A percentile compares a stretch with the other conserved stretches of the same genome.
These are phyloP conservation scores for Rehmannia glutinosa DNA, from an alignment of 257 asterid genomes.

Conservation along the genomic window DNA sequence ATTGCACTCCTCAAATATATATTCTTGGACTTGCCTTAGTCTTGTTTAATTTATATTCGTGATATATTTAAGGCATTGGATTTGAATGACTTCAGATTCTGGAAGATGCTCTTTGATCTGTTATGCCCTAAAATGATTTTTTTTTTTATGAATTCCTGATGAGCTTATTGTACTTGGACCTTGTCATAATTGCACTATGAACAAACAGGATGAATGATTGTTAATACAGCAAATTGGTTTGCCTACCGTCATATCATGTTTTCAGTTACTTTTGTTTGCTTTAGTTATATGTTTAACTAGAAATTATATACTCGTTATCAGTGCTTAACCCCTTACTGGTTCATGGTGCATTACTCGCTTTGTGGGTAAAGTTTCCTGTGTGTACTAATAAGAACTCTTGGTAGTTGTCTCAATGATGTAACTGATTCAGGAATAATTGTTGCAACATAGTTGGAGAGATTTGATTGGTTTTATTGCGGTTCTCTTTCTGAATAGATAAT, in stretches of 20 bases:
- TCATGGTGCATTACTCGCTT: neutral
- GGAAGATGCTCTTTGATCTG: neutral
- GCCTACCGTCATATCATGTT: neutral
- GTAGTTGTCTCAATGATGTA: neutral
- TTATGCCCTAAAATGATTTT: neutral
- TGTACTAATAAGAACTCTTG: neutral
- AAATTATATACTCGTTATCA: neutral
- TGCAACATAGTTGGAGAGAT: neutral
- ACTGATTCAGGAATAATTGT: too few species aligned
- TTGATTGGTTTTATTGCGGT: neutral
- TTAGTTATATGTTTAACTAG: neutral
- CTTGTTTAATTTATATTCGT: too few species aligned
- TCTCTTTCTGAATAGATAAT: conserved; percentile 37
- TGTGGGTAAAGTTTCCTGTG: neutral
- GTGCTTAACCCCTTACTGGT: neutral
- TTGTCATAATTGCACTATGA: neutral
- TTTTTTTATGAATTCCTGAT: neutral
- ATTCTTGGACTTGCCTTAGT: too few species aligned
- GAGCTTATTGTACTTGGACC: neutral
- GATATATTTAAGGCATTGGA: too few species aligned
- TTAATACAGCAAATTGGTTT: neutral
- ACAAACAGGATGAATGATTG: neutral
- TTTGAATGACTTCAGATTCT: too few species aligned
- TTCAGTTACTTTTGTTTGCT: neutral
- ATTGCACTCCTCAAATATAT: too few species aligned